A percentile compares a stretch with the other conserved stretches of the same genome.
phyloP scores from a whole-genome alignment of 805 yeast species.

The Ogataea kodamae region DNA sequence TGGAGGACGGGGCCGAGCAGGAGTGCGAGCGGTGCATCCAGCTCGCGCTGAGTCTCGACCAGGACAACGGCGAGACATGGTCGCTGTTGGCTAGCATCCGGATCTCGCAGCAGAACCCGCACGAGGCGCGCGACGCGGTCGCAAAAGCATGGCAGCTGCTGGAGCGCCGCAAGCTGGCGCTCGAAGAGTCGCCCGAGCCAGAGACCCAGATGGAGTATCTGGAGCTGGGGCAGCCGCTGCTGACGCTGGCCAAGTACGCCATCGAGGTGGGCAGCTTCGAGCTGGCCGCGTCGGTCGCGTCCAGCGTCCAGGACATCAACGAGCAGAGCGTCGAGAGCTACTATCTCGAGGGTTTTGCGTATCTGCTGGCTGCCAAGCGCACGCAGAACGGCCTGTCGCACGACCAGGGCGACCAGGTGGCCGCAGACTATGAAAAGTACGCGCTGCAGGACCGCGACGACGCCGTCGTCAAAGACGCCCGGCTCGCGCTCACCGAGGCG shows the following conservation, averaged over 20 bases:
- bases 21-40: slow-evolving; percentile 71
- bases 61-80: slow-evolving; percentile 73
- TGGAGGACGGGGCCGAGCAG: slow-evolving; percentile 84
- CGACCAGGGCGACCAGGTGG: slow-evolving; percentile 19
- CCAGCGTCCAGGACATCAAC: slow-evolving; percentile 68
- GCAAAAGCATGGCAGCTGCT: slow-evolving; percentile 70
- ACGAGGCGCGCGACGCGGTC: slow-evolving; percentile 72
- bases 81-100: slow-evolving; percentile 80
- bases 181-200: slow-evolving; percentile 39
- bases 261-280: slow-evolving; percentile 76
- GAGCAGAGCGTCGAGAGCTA: slow-evolving; percentile 79
- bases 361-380: slow-evolving; percentile 45
- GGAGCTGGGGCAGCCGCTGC: slow-evolving; percentile 69
- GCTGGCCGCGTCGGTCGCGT: slow-evolving; percentile 59
- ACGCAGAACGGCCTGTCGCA: slow-evolving; percentile 24
- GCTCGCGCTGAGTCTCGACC: slow-evolving; percentile 58
- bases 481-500: slow-evolving; percentile 38
- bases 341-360: slow-evolving; percentile 79
- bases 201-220: slow-evolving; percentile 52
- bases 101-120: slow-evolving; percentile 74
- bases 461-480: slow-evolving; percentile 38
- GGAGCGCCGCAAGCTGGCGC: slow-evolving; percentile 42
- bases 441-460: slow-evolving; percentile 32
- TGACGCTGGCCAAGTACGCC: slow-evolving; percentile 69
- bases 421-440: slow-evolving; percentile 42